A percentile compares a stretch with the other conserved stretches of the same genome.
Evolutionary conservation across 2,329 filamentous ascomycete genomes (phyloP).

Genomic region (Fusarium pininemorale): DNA sequence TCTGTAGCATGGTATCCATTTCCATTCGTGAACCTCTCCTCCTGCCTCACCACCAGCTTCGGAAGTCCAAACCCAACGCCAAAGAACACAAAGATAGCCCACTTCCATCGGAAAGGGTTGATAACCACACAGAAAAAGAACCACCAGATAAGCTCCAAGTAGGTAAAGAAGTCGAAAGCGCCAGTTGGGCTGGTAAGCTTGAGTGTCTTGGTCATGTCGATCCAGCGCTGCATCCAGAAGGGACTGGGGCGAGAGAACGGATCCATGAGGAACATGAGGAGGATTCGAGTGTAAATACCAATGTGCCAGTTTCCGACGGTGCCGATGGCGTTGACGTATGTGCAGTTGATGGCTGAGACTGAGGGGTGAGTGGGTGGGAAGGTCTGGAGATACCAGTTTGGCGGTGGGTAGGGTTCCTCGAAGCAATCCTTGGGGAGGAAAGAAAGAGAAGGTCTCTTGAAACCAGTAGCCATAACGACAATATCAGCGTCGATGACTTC

Average conservation of each 20-base stretch:
- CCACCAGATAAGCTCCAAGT: constrained; percentile 86
- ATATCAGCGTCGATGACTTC: constrained; percentile 76
- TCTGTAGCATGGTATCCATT: constrained; percentile 30
- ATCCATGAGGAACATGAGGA: constrained; percentile 87
- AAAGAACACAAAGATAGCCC: constrained; percentile 84
- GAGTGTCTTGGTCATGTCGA: constrained; percentile 80
- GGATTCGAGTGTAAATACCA: constrained; percentile 85
- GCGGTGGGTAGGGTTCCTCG: constrained; percentile 75
- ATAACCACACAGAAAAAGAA: constrained; percentile 80
- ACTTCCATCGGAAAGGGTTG: constrained; percentile 92
- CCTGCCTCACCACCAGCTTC: constrained; percentile 70
- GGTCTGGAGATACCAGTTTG: constrained; percentile 89
- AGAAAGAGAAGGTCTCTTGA: constrained; percentile 74
- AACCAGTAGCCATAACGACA: constrained; percentile 86
- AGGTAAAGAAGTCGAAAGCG: constrained; percentile 91
- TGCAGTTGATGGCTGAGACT: constrained; percentile 83
- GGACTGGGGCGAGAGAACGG: constrained; percentile 76
- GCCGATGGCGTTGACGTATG: constrained; percentile 84
- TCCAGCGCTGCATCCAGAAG: constrained; percentile 85
- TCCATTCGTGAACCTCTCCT: constrained; percentile 61
- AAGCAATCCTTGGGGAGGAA: constrained; percentile 82
- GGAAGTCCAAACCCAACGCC: constrained; percentile 76
- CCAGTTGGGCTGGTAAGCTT: constrained; percentile 76
- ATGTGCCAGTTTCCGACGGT: constrained; percentile 85
- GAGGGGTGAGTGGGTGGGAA: constrained; percentile 80